A percentile compares a stretch with the other conserved stretches of the same genome.
These are phyloP conservation scores for Scheffersomyces illinoinensis DNA, from an alignment of 1,139 yeast genomes.

Conservation along the genomic window DNA sequence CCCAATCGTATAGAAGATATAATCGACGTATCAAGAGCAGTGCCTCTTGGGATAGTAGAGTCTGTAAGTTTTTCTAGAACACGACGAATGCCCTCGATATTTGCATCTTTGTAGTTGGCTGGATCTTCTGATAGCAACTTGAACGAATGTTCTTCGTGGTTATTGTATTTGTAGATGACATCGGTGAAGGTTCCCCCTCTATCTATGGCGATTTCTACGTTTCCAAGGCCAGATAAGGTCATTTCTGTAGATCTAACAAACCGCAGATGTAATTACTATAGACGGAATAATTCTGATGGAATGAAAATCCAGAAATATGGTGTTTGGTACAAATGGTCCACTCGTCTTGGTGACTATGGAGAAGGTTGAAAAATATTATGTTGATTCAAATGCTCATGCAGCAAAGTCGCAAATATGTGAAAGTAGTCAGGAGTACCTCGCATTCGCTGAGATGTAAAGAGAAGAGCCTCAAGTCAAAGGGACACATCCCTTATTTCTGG, in stretches of 20 bases:
- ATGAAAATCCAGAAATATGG: background rate
- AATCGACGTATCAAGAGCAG: conserved; percentile 30
- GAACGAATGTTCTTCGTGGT: conserved; percentile 15
- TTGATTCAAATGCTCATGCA: background rate
- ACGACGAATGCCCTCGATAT: conserved; percentile 23
- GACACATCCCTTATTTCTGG: background rate
- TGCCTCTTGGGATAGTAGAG: conserved; percentile 13
- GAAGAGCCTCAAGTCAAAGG: background rate
- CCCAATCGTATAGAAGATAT: conserved; percentile 65
- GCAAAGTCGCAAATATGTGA: background rate
- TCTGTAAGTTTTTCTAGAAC: conserved; percentile 16
- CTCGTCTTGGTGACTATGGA: background rate
- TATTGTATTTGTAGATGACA: conserved; percentile 14
- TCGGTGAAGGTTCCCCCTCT: conserved; percentile 28
- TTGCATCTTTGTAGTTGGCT: conserved; percentile 21
- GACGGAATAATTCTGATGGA: background rate
- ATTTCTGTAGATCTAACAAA: background rate
- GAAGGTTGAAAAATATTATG: background rate
- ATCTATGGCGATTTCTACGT: conserved; percentile 16
- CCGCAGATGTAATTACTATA: background rate
- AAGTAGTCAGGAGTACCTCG: background rate
- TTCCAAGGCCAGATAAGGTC: background rate
- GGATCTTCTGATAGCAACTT: conserved; percentile 23
- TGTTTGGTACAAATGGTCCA: background rate
- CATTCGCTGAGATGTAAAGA: background rate